These are phyloP conservation scores for Thymus mandschuricus DNA, from an alignment of 257 asterid species.

Conservation along the genomic window DNA sequence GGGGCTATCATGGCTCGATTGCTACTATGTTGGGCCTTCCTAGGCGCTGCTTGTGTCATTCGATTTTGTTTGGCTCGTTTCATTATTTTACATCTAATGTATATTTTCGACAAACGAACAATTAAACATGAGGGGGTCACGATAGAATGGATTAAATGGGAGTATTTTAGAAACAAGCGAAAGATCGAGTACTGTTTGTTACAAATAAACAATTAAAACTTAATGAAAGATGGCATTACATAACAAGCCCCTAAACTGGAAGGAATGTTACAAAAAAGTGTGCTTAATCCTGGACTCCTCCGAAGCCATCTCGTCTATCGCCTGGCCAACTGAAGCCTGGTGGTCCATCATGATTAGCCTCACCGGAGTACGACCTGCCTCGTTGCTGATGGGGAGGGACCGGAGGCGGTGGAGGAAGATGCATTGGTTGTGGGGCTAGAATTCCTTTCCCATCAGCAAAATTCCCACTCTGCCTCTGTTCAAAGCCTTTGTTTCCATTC, in stretches of 20 bases:
- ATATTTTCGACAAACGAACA: too few relatives aligned
- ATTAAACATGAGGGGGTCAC: too few relatives aligned
- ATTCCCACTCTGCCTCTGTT: conserved; percentile 54
- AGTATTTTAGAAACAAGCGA: background rate
- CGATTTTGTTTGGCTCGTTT: background rate
- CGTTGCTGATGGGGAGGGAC: conserved; percentile 51
- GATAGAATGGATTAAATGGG: too few relatives aligned
- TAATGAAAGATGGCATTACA: background rate
- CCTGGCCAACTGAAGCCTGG: conserved; percentile 76
- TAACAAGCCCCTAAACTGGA: background rate
- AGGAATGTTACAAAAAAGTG: conserved; percentile 1
- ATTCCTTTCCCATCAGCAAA: conserved; percentile 61
- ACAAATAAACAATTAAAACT: conserved; percentile 2
- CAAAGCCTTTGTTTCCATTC: conserved; percentile 51
- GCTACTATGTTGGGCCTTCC: conserved; percentile 2
- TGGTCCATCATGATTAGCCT: conserved; percentile 60
- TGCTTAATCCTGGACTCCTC: conserved; percentile 51
- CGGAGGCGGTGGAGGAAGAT: conserved; percentile 74
- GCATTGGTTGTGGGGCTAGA: conserved; percentile 51
- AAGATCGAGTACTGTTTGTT: conserved; percentile 1
- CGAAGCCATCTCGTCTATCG: conserved; percentile 57
- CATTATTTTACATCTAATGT: background rate
- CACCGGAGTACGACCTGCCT: conserved; percentile 65
- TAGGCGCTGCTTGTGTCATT: background rate
- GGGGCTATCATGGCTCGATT: background rate